phyloP scores from a whole-genome alignment of 225 moss, liverwort and hornwort species.

The Antitrichia curtipendula region DNA sequence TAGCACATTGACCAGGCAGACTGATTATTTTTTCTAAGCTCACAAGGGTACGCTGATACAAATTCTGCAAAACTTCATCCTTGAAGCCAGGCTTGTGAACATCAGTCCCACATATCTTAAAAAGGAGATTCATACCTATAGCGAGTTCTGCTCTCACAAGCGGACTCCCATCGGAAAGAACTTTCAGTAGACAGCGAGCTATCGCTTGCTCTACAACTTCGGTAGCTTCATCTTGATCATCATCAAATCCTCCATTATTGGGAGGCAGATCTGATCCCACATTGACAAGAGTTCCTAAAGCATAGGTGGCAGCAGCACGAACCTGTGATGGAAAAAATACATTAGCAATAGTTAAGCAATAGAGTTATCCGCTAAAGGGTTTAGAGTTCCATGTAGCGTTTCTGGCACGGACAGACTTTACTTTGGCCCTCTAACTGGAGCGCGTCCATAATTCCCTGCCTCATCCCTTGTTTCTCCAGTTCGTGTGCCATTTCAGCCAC shows the following conservation, averaged over 20 bases:
- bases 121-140: constrained; percentile 39
- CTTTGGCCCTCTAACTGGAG: neutral
- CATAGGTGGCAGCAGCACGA: constrained; percentile 88
- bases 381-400: neutral
- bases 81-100: neutral
- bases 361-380: neutral
- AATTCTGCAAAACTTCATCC: neutral
- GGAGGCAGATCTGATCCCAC: constrained; percentile 18
- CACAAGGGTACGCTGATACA: neutral
- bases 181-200: constrained; percentile 60
- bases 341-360: neutral
- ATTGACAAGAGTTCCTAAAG: constrained; percentile 71
- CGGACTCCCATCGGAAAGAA: constrained; percentile 81
- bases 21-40: neutral
- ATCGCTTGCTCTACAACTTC: constrained; percentile 64
- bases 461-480: neutral
- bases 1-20: neutral
- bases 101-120: neutral
- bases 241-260: constrained; percentile 25
- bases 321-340: constrained; percentile 33
- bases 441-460: neutral
- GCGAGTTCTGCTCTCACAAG: constrained; percentile 93
- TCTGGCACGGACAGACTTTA: neutral
- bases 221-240: constrained; percentile 51
- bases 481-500: neutral